Conservation (phyloP, 177 flowering plant genomes). For the Vitis hybrid region DNA sequence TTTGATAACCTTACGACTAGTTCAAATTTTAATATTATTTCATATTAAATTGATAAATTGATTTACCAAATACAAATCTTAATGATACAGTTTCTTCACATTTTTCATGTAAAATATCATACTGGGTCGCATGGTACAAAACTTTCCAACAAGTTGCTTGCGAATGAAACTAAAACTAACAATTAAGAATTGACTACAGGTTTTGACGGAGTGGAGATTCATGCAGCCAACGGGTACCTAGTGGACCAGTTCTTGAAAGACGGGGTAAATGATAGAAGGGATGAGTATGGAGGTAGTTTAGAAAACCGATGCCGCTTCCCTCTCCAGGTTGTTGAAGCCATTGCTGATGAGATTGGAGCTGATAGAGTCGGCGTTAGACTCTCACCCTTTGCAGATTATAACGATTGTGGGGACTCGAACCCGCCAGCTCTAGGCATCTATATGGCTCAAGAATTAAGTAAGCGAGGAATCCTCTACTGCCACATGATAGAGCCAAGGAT, state of each 20-base stretch:
- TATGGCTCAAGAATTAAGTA: slow-evolving; percentile 22
- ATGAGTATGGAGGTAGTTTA: slow-evolving; percentile 28
- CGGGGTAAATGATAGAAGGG: slow-evolving; percentile 27
- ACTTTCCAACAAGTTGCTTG: background rate
- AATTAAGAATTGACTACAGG: slow-evolving; percentile 9
- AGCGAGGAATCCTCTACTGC: slow-evolving; percentile 12
- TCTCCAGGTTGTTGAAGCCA: slow-evolving; percentile 21
- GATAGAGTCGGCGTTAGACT: slow-evolving; percentile 30
- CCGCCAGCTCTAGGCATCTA: slow-evolving; percentile 22
- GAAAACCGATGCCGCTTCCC: slow-evolving; percentile 27
- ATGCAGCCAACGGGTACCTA: slow-evolving; percentile 33
- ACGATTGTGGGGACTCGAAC: slow-evolving; percentile 22
- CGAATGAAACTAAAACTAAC: no score
- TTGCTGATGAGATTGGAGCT: slow-evolving; percentile 27
- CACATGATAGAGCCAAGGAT: slow-evolving; percentile 26
- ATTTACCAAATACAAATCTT: no score
- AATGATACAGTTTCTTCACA: no score
- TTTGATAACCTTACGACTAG: no score
- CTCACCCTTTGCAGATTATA: slow-evolving; percentile 28
- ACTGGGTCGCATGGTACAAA: background rate
- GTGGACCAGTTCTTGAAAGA: slow-evolving; percentile 31
- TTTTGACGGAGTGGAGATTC: slow-evolving; percentile 39
- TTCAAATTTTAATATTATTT: no score
- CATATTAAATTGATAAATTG: no score
- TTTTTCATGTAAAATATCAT: slow-evolving; percentile 25